Evolutionary conservation across 768 basidiomycete species (phyloP).

Genomic region (Podaxis sp.): DNA sequence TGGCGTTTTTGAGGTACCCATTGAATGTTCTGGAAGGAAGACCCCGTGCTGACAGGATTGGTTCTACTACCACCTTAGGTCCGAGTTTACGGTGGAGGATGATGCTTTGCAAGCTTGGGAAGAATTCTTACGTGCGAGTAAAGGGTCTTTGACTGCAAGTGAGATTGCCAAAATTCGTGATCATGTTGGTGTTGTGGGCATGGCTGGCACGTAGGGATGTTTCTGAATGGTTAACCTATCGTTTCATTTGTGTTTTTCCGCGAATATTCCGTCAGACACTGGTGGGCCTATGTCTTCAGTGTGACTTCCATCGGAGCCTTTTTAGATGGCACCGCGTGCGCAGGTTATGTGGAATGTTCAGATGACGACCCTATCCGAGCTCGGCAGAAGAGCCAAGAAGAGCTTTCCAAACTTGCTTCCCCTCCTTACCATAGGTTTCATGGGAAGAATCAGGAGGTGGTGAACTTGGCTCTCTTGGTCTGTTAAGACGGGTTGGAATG

Average conservation of each 20-base stretch:
- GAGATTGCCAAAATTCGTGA: constrained; percentile 95
- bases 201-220: constrained; percentile 67
- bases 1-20: constrained; percentile 62
- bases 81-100: constrained; percentile 58
- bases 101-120: constrained; percentile 82
- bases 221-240: not conserved
- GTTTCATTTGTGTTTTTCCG: not conserved
- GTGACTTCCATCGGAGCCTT: too few relatives aligned
- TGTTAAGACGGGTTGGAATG: too few relatives aligned
- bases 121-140: constrained; percentile 80
- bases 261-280: not conserved
- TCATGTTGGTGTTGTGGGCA: constrained; percentile 80
- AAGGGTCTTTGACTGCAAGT: constrained; percentile 74
- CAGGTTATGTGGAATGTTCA: too few relatives aligned
- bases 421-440: too few relatives aligned
- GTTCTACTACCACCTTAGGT: constrained; percentile 33
- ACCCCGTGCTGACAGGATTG: not conserved
- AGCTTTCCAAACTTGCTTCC: too few relatives aligned
- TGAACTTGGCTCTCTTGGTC: too few relatives aligned
- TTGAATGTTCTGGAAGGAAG: constrained; percentile 1
- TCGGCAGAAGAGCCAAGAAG: too few relatives aligned
- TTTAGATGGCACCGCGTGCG: too few relatives aligned
- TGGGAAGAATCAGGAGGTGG: too few relatives aligned
- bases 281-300: too few relatives aligned
- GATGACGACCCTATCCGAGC: too few relatives aligned